A percentile compares a stretch with the other conserved stretches of the same genome.
phyloP scores from a whole-genome alignment of 2,329 filamentous ascomycete species.

The Emmonsia crescens region DNA sequence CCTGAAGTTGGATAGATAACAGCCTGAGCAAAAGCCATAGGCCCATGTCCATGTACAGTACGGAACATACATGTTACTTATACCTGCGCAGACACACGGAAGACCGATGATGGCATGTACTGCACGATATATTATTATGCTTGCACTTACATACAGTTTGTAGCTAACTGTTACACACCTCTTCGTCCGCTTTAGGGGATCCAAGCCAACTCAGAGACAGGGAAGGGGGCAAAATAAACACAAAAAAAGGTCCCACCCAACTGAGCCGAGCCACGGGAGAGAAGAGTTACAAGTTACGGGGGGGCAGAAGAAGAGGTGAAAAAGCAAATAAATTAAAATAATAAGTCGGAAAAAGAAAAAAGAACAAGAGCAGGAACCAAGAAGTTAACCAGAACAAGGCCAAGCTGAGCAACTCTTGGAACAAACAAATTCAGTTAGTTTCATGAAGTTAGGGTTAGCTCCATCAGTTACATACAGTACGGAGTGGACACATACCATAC shows the following conservation, averaged over 20 bases:
- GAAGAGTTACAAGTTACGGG: background rate
- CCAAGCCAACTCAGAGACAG: background rate
- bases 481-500: background rate
- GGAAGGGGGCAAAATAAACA: background rate
- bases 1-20: background rate
- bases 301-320: background rate
- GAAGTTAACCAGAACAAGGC: background rate
- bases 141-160: background rate
- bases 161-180: background rate
- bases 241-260: background rate
- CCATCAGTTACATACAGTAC: background rate
- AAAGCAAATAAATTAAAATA: background rate
- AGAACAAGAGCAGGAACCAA: background rate
- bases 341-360: background rate
- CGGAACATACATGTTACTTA: background rate
- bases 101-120: background rate
- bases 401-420: background rate
- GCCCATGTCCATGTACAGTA: background rate
- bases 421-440: background rate
- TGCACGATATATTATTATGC: background rate
- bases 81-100: background rate
- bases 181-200: background rate
- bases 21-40: conserved; percentile 2
- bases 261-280: background rate
- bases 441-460: background rate